A percentile compares a stretch with the other conserved stretches of the same genome.
Evolutionary conservation across 805 yeast genomes (phyloP).

Genomic region (Candida fluviatilis): DNA sequence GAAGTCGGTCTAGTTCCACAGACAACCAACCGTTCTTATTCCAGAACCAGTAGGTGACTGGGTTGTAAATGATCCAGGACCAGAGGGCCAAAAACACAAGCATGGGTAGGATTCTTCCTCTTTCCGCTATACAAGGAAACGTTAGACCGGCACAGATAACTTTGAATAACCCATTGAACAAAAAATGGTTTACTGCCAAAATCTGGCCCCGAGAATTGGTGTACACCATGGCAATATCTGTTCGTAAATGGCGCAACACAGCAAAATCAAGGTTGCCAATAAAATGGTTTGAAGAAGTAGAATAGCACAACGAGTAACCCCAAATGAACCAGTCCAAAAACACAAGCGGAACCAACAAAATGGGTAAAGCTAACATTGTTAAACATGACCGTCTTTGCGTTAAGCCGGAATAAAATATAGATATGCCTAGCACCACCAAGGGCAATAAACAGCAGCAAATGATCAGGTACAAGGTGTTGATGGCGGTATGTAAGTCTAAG

Average conservation of each 20-base stretch:
- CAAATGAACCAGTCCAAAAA: conserved; percentile 42
- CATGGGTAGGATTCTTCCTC: conserved; percentile 42
- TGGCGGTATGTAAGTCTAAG: conserved; percentile 3
- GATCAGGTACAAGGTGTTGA: conserved; percentile 27
- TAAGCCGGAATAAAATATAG: conserved; percentile 39
- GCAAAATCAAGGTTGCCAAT: conserved; percentile 31
- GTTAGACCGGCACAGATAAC: conserved; percentile 36
- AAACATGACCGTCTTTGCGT: conserved; percentile 40
- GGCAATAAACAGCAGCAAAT: conserved; percentile 30
- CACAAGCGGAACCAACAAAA: conserved; percentile 26
- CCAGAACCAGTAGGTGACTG: conserved; percentile 45
- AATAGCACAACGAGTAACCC: conserved; percentile 41
- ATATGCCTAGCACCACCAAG: conserved; percentile 30
- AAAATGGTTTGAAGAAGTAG: conserved; percentile 27
- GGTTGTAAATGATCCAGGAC: conserved; percentile 39
- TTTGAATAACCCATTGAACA: conserved; percentile 38
- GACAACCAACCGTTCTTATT: conserved; percentile 41
- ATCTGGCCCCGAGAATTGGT: conserved; percentile 37
- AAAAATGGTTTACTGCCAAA: conserved; percentile 30
- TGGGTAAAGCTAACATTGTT: conserved; percentile 35
- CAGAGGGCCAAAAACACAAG: conserved; percentile 34
- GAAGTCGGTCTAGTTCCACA: conserved; percentile 24
- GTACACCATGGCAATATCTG: conserved; percentile 15
- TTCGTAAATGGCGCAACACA: conserved; percentile 25
- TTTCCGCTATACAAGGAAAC: conserved; percentile 41